phyloP scores from a whole-genome alignment of 495 filamentous ascomycete genomes.

The Hyaloscypha variabilis region DNA sequence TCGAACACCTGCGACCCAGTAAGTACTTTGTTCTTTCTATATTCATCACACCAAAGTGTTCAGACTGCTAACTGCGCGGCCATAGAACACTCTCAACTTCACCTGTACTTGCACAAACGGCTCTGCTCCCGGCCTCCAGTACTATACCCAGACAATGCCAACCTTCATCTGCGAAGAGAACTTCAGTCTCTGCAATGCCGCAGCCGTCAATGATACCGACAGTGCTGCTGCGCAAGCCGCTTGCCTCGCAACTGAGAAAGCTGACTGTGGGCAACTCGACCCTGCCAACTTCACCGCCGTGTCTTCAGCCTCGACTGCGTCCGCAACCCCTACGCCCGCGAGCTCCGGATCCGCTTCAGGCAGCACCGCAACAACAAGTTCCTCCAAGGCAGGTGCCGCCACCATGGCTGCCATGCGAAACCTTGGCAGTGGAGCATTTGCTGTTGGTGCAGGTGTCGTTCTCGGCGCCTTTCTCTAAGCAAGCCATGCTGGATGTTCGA shows the following conservation, averaged over 20 bases:
- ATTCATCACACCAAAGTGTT: not conserved
- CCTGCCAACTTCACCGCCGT: constrained; percentile 38
- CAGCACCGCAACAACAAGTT: constrained; percentile 12
- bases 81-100: constrained; percentile 35
- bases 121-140: constrained; percentile 38
- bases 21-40: not conserved
- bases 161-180: constrained; percentile 43
- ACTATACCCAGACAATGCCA: constrained; percentile 39
- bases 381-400: constrained; percentile 34
- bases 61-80: constrained; percentile 2
- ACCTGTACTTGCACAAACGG: constrained; percentile 38
- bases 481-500: not conserved
- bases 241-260: constrained; percentile 34
- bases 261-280: constrained; percentile 39
- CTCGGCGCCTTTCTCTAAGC: constrained; percentile 36
- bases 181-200: constrained; percentile 36
- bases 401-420: constrained; percentile 35
- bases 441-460: constrained; percentile 40
- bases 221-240: constrained; percentile 37
- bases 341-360: constrained; percentile 28
- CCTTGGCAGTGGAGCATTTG: constrained; percentile 40
- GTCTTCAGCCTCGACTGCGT: constrained; percentile 28
- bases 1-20: constrained; percentile 38
- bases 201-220: constrained; percentile 29
- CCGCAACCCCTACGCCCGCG: constrained; percentile 30